phyloP scores from a whole-genome alignment of 192 early-diverging fungal genomes.

The Dispira parvispora region DNA sequence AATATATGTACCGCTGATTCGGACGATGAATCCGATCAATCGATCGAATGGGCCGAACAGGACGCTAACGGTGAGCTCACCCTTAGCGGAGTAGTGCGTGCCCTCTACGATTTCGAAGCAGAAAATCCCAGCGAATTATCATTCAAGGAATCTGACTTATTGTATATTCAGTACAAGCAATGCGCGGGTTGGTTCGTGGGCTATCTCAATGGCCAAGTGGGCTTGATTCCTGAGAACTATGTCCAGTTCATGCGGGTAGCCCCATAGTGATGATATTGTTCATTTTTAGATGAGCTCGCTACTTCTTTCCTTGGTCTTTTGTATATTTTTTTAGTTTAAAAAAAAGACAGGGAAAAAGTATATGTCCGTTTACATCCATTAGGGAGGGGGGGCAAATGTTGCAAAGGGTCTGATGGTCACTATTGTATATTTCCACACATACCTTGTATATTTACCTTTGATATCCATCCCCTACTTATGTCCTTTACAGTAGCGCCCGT shows the following conservation, averaged over 20 bases:
- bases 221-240: constrained; percentile 63
- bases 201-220: constrained; percentile 40
- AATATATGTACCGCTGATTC: constrained; percentile 16
- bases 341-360: too few species aligned
- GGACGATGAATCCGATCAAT: constrained; percentile 16
- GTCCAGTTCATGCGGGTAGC: constrained; percentile 27
- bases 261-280: too few species aligned
- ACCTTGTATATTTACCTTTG: too few species aligned
- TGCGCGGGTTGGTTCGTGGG: constrained; percentile 63
- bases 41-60: constrained; percentile 10
- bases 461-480: too few species aligned
- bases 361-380: too few species aligned
- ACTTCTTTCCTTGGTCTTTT: too few species aligned
- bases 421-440: too few species aligned
- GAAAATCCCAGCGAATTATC: constrained; percentile 49
- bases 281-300: too few species aligned
- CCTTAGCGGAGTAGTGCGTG: constrained; percentile 16
- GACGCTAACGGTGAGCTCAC: not conserved
- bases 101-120: constrained; percentile 61
- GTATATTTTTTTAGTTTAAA: too few species aligned
- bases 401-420: too few species aligned
- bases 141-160: constrained; percentile 40
- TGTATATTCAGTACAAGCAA: constrained; percentile 53
- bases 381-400: too few species aligned
- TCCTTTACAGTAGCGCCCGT: too few species aligned